phyloP scores from a whole-genome alignment of 352 stramenopile species.

The Thalassiosira delicatula region DNA sequence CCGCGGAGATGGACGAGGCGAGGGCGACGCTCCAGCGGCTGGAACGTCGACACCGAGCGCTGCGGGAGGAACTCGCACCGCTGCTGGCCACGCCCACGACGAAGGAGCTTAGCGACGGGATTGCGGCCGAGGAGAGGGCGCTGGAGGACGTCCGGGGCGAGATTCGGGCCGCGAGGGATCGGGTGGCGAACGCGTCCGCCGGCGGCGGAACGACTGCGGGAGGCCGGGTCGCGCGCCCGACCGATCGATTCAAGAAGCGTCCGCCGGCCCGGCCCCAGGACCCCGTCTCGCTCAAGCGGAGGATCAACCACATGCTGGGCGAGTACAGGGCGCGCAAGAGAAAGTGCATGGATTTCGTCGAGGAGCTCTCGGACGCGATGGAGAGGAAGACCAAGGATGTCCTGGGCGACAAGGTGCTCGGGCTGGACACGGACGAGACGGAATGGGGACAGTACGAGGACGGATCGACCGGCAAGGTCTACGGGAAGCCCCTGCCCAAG shows the following conservation, averaged over 20 bases:
- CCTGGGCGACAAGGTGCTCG: constrained; percentile 68
- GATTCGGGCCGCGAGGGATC: constrained; percentile 46
- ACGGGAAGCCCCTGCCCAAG: constrained; percentile 19
- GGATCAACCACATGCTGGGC: constrained; percentile 76
- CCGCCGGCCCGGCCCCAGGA: constrained; percentile 15
- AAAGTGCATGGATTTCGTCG: constrained; percentile 83
- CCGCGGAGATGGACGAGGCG: too few species aligned
- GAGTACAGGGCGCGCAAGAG: constrained; percentile 78
- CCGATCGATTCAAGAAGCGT: constrained; percentile 28
- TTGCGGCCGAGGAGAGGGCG: constrained; percentile 43
- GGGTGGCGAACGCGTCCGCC: constrained; percentile 42
- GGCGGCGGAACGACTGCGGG: neutral
- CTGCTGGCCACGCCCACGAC: constrained; percentile 59
- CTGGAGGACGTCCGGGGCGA: constrained; percentile 48
- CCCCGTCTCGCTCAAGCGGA: constrained; percentile 54
- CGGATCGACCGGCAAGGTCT: constrained; percentile 21
- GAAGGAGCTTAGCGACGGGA: constrained; percentile 56
- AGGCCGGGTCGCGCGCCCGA: neutral
- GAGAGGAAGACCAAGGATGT: constrained; percentile 81
- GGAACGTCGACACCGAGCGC: constrained; percentile 23
- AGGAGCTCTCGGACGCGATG: constrained; percentile 80
- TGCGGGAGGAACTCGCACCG: constrained; percentile 47
- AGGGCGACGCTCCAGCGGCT: constrained; percentile 37
- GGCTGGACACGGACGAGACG: constrained; percentile 80
- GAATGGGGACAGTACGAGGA: constrained; percentile 53